A percentile compares a stretch with the other conserved stretches of the same genome.
These are phyloP conservation scores for Schwanniomyces sp. DNA, from an alignment of 805 yeast species.

Conservation along the genomic window DNA sequence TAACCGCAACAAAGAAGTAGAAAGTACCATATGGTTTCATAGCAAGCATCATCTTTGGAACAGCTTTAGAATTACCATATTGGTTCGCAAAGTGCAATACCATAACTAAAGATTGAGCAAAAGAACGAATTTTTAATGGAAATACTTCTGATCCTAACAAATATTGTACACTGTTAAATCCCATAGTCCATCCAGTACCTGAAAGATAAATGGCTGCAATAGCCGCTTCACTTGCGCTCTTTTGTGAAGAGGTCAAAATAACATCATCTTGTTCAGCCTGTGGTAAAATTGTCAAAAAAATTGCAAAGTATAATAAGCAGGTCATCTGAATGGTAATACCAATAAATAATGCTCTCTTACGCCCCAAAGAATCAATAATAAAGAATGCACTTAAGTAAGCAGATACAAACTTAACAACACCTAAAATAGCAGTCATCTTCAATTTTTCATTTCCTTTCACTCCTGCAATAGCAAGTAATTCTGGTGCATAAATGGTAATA, in stretches of 20 bases:
- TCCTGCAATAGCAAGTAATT: slow-evolving; percentile 49
- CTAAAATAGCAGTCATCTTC: slow-evolving; percentile 52
- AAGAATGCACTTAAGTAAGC: slow-evolving; percentile 54
- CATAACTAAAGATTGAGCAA: slow-evolving; percentile 54
- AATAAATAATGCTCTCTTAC: slow-evolving; percentile 48
- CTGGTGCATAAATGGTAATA: slow-evolving; percentile 57
- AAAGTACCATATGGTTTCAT: slow-evolving; percentile 52
- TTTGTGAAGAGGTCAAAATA: slow-evolving; percentile 26
- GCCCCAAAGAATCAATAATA: slow-evolving; percentile 52
- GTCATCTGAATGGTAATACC: slow-evolving; percentile 48
- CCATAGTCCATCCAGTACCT: slow-evolving; percentile 61
- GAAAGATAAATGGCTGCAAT: slow-evolving; percentile 49
- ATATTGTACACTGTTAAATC: slow-evolving; percentile 58
- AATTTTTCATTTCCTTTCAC: slow-evolving; percentile 40
- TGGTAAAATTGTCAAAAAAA: slow-evolving; percentile 47
- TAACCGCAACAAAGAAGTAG: slow-evolving; percentile 48
- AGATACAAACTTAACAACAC: slow-evolving; percentile 50
- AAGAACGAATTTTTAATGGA: slow-evolving; percentile 49
- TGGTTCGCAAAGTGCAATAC: slow-evolving; percentile 57
- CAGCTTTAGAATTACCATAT: slow-evolving; percentile 56
- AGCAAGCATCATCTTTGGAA: slow-evolving; percentile 49
- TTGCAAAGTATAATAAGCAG: slow-evolving; percentile 46
- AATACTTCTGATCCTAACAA: slow-evolving; percentile 55
- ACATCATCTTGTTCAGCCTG: slow-evolving; percentile 31
- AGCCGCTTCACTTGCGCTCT: slow-evolving; percentile 46